phyloP scores from a whole-genome alignment of 768 basidiomycete genomes.

The Amyloporia xantha region DNA sequence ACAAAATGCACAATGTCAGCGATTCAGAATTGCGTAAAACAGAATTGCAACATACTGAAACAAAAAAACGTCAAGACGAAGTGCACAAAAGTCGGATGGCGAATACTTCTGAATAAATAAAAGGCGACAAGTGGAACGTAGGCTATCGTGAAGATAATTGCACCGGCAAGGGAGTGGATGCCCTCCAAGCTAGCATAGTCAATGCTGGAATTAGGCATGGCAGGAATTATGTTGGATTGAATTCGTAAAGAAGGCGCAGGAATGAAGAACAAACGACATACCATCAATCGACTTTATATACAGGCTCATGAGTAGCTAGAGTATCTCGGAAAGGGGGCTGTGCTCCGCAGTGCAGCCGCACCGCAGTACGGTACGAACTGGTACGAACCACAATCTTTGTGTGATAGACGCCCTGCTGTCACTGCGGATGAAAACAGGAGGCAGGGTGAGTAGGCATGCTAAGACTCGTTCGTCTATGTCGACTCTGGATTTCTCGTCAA shows the following conservation, averaged over 20 bases:
- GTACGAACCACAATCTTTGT: no score
- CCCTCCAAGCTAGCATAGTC: conserved; percentile 21
- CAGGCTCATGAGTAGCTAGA: no score
- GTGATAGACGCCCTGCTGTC: no score
- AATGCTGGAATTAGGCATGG: neutral
- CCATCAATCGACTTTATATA: no score
- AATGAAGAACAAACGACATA: neutral
- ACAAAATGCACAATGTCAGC: neutral
- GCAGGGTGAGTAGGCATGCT: no score
- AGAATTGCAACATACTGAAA: conserved; percentile 23
- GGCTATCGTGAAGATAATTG: conserved; percentile 26
- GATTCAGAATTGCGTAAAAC: no score
- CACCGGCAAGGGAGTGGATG: conserved; percentile 26
- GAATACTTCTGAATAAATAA: conserved; percentile 17
- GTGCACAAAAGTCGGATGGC: conserved; percentile 23
- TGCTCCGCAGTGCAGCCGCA: no score
- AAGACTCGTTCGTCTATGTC: no score
- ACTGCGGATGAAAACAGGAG: no score
- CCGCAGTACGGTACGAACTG: no score
- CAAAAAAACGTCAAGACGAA: conserved; percentile 25
- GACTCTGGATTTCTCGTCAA: no score
- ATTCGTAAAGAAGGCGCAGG: neutral
- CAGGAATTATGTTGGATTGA: neutral
- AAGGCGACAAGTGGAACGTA: conserved; percentile 23
- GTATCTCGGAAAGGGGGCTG: no score